Base-by-base conservation (phyloP, 441 rosid species). In the Erysimum pusillum region DNA sequence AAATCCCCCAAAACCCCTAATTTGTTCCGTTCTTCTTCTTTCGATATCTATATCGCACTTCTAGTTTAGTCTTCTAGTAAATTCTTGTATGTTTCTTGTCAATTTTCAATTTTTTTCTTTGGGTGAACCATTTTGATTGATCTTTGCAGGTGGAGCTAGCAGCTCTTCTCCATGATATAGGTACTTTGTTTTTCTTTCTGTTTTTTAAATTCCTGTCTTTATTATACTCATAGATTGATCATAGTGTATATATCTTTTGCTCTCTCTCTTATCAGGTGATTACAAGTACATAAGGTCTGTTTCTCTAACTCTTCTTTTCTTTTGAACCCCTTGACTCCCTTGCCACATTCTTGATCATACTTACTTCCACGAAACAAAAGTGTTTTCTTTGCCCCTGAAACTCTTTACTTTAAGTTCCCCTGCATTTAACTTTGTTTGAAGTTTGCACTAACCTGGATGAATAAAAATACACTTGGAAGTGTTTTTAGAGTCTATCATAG, bases 121-220 rank as follows among this genome's bases (percentile, higher is more conserved):
- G 31, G 48, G 31, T 63, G 36, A 17, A 51, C 15, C 25, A 68
- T 32, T 60, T 41, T 17, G 57, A 42, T 46, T 78, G 14, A 45
- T 69, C 17, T 9, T 79, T 71, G 56, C 86, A 91, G 97, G 92
- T 91, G 11, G 96, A 94, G 84, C 90, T 91, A 62, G 94, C 96
- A 71, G 94, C 96, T 9, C 93, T 94, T 83, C 94, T 93, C 67
- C 98, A 93, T 76, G 98, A 93, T 54, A 83, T 94, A 58, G 97
- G 94, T 90, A 39, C 67, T 28, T 68, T 5, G 5, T n/a, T 58
- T 12, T 20, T 1, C 9, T 8, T 38, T 2, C 60, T 45, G 36
- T 9, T 32, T 4, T 17, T 53, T 28, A 4, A 15, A 18, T 2
- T 52, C 46, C 31, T 49, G 12, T 67, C 35, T 17, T 46, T 60